A percentile compares a stretch with the other conserved stretches of the same genome.
phyloP scores from a whole-genome alignment of 768 basidiomycete genomes.

The Lanmaoa rubissima region DNA sequence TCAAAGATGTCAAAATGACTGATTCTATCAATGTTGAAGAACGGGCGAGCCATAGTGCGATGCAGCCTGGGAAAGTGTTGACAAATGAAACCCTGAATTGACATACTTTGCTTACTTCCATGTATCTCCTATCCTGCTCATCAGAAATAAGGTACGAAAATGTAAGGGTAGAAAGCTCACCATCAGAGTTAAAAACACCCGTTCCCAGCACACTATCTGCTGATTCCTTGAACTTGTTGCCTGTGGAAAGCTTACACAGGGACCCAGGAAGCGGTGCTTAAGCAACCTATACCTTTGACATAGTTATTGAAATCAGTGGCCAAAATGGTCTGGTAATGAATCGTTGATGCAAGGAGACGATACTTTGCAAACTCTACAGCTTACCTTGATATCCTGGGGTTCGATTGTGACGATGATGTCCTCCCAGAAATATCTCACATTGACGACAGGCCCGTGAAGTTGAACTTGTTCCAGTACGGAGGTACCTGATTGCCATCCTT shows the following conservation, averaged over 20 bases:
- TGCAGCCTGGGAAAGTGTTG: conserved; percentile 46
- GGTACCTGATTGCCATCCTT: conserved; percentile 19
- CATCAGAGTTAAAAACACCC: conserved; percentile 58
- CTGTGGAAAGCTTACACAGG: conserved; percentile 18
- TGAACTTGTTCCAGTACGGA: conserved; percentile 23
- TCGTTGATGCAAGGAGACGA: background rate
- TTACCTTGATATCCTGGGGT: conserved; percentile 47
- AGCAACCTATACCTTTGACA: conserved; percentile 37
- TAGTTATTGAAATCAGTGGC: conserved; percentile 44
- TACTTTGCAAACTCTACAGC: background rate
- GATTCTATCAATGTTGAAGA: conserved; percentile 62
- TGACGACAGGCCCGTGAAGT: conserved; percentile 32
- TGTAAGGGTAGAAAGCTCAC: conserved; percentile 20
- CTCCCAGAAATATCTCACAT: conserved; percentile 49
- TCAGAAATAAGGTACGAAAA: background rate
- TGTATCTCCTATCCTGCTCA: conserved; percentile 46
- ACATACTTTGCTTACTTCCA: conserved; percentile 53
- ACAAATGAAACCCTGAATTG: background rate
- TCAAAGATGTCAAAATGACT: conserved; percentile 64
- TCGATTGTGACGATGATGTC: conserved; percentile 47
- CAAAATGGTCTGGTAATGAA: conserved; percentile 34
- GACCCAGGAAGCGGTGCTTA: background rate
- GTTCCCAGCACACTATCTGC: conserved; percentile 41
- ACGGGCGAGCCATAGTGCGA: conserved; percentile 65
- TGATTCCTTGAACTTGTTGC: conserved; percentile 31